Base-by-base conservation (phyloP, 257 asterid genomes). In the Plectranthus barbatus region DNA sequence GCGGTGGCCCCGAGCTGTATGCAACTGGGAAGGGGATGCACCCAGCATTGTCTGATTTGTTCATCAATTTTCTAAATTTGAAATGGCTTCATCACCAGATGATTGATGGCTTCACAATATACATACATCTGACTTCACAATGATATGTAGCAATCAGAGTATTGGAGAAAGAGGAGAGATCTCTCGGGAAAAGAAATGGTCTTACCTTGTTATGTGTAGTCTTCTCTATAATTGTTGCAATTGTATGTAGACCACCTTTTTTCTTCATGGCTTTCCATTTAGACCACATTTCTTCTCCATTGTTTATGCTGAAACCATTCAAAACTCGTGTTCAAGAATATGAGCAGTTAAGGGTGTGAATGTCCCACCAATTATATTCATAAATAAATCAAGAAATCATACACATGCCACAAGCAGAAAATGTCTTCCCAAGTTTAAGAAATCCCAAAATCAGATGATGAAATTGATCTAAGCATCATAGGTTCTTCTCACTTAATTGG, bases 1-100 rank as follows among this genome's bases (percentile, higher is more conserved):
- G 0, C 90, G 98, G 4, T 92, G 98, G 98, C 56, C 90, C 0
- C 86, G 97, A 19, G 83, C 95, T 12, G 79, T 79, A 62, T 92
- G 98, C 74, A 75, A 78, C 17, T 92, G 98, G 97, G 97, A 83
- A 42, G 95, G 95, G 62, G 98, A 92, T 67, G 85, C 95, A 12
- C 98, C 98, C 0, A 91, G 98, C 58, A 86, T 92, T 15, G 97
- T 92, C 44, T 92, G 79, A 92, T 69, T 36, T 10, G 17, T 49
- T 9, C 60, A 52, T 29, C 60, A 10, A 14, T n/a, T 29, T 52
- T 10, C 37, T 24, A 1, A n/a, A 4, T 51, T 1, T 5, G 14
- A n/a, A 44, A 14, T 45, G 11, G 20, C 7, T 7, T 5, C 11
- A 7, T 5, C 2, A 15, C 15, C 11, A 15, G 3, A 45, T 41